phyloP scores from a whole-genome alignment of 192 early-diverging fungal genomes.

The Rhizophagus clarus region DNA sequence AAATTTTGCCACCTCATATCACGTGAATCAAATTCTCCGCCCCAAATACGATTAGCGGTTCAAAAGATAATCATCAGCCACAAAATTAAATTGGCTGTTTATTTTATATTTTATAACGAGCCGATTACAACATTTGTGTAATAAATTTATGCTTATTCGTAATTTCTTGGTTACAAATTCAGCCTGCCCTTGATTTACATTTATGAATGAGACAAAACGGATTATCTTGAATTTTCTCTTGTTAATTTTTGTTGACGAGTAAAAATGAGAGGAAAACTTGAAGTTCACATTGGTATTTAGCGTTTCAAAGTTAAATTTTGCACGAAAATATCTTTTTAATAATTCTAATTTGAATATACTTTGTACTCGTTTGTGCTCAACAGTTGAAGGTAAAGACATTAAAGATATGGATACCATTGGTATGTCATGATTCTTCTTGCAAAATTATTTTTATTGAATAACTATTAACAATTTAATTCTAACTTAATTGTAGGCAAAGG shows the following conservation, averaged over 20 bases:
- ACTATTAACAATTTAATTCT: background rate
- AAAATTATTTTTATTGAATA: background rate
- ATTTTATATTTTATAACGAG: too few relatives aligned
- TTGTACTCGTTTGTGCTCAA: background rate
- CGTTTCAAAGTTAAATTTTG: background rate
- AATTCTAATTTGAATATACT: background rate
- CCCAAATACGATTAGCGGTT: too few relatives aligned
- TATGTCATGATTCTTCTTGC: background rate
- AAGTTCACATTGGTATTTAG: background rate
- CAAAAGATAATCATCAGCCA: too few relatives aligned
- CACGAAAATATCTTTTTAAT: background rate
- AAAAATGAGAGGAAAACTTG: conserved; percentile 10
- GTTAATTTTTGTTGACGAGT: background rate
- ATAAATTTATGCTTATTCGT: too few relatives aligned
- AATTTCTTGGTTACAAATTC: too few relatives aligned
- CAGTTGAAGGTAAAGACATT: background rate
- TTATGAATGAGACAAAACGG: too few relatives aligned
- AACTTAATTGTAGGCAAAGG: background rate
- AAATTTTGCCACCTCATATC: too few relatives aligned
- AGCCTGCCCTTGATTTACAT: too few relatives aligned
- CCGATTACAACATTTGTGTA: too few relatives aligned
- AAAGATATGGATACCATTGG: background rate
- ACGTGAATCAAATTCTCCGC: too few relatives aligned
- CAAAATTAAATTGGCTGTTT: too few relatives aligned
- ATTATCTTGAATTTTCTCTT: too few relatives aligned